Conservation (phyloP, 2,329 filamentous ascomycete species). For the Sporothrix pallida region DNA sequence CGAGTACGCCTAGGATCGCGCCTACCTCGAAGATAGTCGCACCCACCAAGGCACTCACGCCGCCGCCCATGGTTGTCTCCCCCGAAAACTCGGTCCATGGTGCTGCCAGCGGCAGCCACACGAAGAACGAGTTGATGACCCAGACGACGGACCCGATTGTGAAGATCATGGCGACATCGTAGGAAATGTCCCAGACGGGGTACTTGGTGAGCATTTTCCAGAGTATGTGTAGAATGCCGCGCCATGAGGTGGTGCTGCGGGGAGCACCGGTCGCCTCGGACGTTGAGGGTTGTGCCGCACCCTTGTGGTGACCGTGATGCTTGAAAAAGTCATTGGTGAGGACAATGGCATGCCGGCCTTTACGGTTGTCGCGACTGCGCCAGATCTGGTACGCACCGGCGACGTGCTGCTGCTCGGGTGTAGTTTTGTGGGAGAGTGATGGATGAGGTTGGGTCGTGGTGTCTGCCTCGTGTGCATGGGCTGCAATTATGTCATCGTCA, state of each 20-base stretch:
- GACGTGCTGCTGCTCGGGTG: neutral
- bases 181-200: conserved; percentile 52
- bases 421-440: neutral
- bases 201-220: conserved; percentile 47
- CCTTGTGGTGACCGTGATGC: conserved; percentile 4
- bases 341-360: conserved; percentile 49
- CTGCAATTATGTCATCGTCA: neutral
- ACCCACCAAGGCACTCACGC: conserved; percentile 69
- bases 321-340: conserved; percentile 39
- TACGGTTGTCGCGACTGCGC: conserved; percentile 52
- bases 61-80: conserved; percentile 61
- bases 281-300: no score
- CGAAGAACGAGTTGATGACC: conserved; percentile 68
- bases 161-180: conserved; percentile 50
- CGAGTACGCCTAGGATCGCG: conserved; percentile 66
- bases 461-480: neutral
- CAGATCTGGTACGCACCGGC: conserved; percentile 46
- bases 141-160: conserved; percentile 56
- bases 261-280: no score
- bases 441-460: neutral
- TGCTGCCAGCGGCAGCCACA: conserved; percentile 62
- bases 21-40: conserved; percentile 71
- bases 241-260: conserved; percentile 39
- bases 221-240: conserved; percentile 42
- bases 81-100: conserved; percentile 60